These are phyloP conservation scores for Candida sp. DNA, from an alignment of 1,139 yeast genomes.

Conservation along the genomic window DNA sequence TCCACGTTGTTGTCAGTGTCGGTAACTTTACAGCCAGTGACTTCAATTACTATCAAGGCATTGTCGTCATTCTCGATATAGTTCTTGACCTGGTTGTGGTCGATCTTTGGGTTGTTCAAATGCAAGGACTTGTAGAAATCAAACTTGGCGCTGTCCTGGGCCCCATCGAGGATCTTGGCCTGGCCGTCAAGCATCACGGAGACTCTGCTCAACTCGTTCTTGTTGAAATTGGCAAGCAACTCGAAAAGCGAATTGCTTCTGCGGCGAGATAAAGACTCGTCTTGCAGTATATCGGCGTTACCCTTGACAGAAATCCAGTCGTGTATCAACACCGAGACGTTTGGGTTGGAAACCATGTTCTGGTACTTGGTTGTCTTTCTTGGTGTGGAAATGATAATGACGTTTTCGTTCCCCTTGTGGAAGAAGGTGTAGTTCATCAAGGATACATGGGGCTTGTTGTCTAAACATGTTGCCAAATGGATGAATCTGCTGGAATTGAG, in stretches of 20 bases:
- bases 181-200: constrained; percentile 80
- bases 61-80: constrained; percentile 57
- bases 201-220: constrained; percentile 73
- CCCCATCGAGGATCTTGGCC: constrained; percentile 56
- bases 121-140: constrained; percentile 63
- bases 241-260: constrained; percentile 57
- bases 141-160: constrained; percentile 44
- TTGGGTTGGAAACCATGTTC: constrained; percentile 69
- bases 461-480: constrained; percentile 79
- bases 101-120: constrained; percentile 67
- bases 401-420: constrained; percentile 40
- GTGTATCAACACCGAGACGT: constrained; percentile 80
- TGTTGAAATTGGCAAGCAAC: constrained; percentile 73
- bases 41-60: constrained; percentile 67
- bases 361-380: constrained; percentile 70
- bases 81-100: constrained; percentile 62
- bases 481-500: constrained; percentile 67
- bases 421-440: constrained; percentile 86
- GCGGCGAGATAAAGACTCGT: constrained; percentile 18
- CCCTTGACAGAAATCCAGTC: constrained; percentile 78
- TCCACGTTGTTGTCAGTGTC: constrained; percentile 74
- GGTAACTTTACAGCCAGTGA: constrained; percentile 77
- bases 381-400: constrained; percentile 73
- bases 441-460: constrained; percentile 79
- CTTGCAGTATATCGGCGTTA: constrained; percentile 16